Percentiles rank a stretch among this genome's conserved stretches.
These are phyloP conservation scores for Dictyostelium firmibasis DNA, from an alignment of 78 protist species.

Conservation along the genomic window DNA sequence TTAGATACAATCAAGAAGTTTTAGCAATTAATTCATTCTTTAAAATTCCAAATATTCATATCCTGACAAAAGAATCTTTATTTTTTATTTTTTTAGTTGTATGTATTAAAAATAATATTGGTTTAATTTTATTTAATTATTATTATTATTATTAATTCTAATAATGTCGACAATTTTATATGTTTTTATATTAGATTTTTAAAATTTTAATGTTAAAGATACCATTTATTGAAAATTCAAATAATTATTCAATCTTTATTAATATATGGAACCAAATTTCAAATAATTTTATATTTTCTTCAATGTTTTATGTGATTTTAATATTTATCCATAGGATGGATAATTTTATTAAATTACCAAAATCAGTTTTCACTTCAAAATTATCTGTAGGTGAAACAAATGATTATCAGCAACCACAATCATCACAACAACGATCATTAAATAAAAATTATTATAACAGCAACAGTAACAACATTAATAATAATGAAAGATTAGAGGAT, in stretches of 20 bases:
- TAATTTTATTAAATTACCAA: not conserved
- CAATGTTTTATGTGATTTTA: slow-evolving; percentile 13
- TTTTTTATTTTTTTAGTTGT: not conserved
- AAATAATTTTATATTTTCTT: not conserved
- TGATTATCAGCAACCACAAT: not conserved
- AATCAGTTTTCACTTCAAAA: not conserved
- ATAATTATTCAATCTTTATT: not conserved
- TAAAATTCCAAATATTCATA: not conserved
- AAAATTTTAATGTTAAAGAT: not conserved
- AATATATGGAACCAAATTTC: slow-evolving; percentile 13
- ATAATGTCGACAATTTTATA: no score
- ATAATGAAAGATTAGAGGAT: not conserved
- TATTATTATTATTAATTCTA: no score
- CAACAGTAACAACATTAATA: not conserved
- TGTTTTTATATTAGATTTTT: not conserved
- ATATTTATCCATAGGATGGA: not conserved
- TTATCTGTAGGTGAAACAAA: not conserved
- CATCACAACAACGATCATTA: not conserved
- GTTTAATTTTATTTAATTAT: not conserved
- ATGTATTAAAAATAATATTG: no score
- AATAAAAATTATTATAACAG: not conserved
- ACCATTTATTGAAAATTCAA: not conserved
- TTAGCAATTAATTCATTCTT: not conserved
- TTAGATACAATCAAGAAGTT: not conserved
- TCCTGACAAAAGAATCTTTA: not conserved